phyloP scores from a whole-genome alignment of 73 alveolate species.

The Blepharisma stoltei region DNA sequence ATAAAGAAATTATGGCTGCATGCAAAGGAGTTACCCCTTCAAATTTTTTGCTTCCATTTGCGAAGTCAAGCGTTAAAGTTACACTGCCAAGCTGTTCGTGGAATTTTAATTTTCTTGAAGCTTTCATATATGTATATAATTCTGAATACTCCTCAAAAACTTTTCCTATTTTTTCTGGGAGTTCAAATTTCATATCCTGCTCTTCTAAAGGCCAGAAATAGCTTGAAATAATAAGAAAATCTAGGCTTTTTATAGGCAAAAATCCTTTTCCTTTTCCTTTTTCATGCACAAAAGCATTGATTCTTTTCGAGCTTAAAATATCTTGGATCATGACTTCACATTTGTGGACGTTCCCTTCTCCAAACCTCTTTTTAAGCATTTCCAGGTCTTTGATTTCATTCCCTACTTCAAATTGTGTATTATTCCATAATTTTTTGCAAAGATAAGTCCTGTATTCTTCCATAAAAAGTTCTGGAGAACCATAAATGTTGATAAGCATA shows the following conservation, averaged over 20 bases:
- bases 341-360: slow-evolving; percentile 69
- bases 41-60: slow-evolving; percentile 62
- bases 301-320: slow-evolving; percentile 76
- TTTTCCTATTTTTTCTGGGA: slow-evolving; percentile 57
- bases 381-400: slow-evolving; percentile 80
- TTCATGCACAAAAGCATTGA: slow-evolving; percentile 38
- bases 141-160: slow-evolving; percentile 44
- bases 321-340: slow-evolving; percentile 90
- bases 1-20: slow-evolving; percentile 78
- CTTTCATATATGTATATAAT: slow-evolving; percentile 49
- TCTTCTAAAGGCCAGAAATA: slow-evolving; percentile 65
- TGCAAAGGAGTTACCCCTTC: slow-evolving; percentile 77
- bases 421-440: slow-evolving; percentile 64
- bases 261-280: slow-evolving; percentile 42
- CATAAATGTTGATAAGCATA: slow-evolving; percentile 84
- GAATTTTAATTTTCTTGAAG: slow-evolving; percentile 63
- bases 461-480: slow-evolving; percentile 82
- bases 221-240: slow-evolving; percentile 51
- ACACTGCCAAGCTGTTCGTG: slow-evolving; percentile 72
- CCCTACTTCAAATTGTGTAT: slow-evolving; percentile 60
- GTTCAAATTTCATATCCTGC: slow-evolving; percentile 48
- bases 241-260: slow-evolving; percentile 42
- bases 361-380: slow-evolving; percentile 81
- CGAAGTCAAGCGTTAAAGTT: slow-evolving; percentile 64
- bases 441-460: slow-evolving; percentile 82